Evolutionary conservation across 129 eudicot genomes (phyloP), one percentile per base, ranked within the genome.

Genomic region (Chrysanthemum seticuspe): DNA sequence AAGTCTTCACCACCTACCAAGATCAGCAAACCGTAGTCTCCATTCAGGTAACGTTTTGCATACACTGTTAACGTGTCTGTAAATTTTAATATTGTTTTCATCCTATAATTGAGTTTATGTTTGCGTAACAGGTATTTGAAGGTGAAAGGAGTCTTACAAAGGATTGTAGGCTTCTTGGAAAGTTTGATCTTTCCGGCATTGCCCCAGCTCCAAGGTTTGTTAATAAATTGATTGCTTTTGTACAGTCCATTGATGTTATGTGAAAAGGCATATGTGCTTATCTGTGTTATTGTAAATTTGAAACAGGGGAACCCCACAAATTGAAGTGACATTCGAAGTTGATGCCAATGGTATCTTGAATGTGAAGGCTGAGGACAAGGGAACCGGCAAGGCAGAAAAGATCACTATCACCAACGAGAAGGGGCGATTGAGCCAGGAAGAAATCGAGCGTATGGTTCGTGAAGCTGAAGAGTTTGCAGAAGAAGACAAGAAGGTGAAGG

Each of bases 391-490:
- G 63, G 73, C 92, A 5, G 92, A 87, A 77, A 87, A 87, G 89
- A 87, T 87, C 75, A 84, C 87, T 14, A 84, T 87, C 83, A 87
- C 92, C 16, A 87, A 87, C 1, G 89, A 87, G 44, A 87, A 84
- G 77, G 92, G 92, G 8, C 83, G 92, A 2, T 76, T 87, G 75
- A 87, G 89, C 77, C 89, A 87, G 45, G 89, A 87, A 64, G 92
- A 87, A 67, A 87, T 87, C 10, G 87, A 84, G 11, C 79, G 92
- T 1, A 87, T 87, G 92, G 92, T 87, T 52, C 79, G 76, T 13
- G 92, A 87, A 63, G 92, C 89, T 19, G 89, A 87, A 70, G 92
- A 87, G 85, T 87, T 87, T 62, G 92, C 89, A 25, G 92, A 87
- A 68, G 92, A 87, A 74, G 92, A 87, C 75, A 87, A 87, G 82